Percentiles rank a stretch among this genome's conserved stretches.
Conservation (phyloP, 148 eudicot species). For the Nepenthes mirabilis region DNA sequence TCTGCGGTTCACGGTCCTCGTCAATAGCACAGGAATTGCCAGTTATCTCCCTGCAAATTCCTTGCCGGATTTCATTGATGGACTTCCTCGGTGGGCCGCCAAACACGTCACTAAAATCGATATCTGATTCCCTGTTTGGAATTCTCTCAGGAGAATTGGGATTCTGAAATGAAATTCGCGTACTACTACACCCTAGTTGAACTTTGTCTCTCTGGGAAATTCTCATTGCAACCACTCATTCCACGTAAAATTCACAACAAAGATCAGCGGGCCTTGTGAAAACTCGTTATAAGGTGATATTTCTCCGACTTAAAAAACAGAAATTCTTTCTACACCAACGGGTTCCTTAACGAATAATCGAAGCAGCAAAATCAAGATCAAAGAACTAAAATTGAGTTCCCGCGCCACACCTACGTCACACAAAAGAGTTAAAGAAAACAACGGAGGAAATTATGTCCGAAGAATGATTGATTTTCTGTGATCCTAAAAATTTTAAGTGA, state of each 20-base stretch:
- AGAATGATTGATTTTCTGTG: no score
- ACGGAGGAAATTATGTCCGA: no score
- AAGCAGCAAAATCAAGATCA: no score
- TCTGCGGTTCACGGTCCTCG: conserved; percentile 7
- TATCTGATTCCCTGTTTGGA: conserved; percentile 18
- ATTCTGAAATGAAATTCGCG: not conserved
- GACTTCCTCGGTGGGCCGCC: conserved; percentile 87
- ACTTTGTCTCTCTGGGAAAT: not conserved
- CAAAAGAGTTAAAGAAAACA: no score
- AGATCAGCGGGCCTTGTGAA: not conserved
- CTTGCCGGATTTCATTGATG: conserved; percentile 15
- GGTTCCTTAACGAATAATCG: no score
- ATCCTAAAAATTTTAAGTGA: no score
- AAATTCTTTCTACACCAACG: not conserved
- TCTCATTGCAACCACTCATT: not conserved
- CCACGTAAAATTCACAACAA: not conserved
- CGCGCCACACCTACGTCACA: no score
- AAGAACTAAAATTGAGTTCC: no score
- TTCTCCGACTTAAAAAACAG: not conserved
- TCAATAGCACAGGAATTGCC: conserved; percentile 9
- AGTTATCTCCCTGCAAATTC: not conserved
- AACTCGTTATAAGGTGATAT: no score
- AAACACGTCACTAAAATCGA: conserved; percentile 80
- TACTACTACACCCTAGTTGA: no score
- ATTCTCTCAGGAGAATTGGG: not conserved